Base-by-base conservation (phyloP, 2,329 filamentous ascomycete genomes). In the Ophiostoma populinum region DNA sequence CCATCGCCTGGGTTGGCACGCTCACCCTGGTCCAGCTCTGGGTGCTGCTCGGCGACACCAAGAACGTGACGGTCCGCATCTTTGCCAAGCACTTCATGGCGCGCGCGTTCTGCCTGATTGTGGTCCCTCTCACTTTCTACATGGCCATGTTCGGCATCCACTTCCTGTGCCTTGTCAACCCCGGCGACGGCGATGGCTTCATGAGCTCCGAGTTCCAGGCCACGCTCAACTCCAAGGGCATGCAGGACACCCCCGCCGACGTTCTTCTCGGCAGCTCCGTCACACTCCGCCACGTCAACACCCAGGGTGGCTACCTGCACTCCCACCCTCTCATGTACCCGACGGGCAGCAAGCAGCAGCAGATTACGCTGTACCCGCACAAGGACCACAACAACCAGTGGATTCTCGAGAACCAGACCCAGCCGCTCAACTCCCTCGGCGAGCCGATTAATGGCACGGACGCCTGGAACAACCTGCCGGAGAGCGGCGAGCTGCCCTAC, bases 161-260 rank as follows among this genome's bases (percentile, higher is more conserved):
- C 63, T 98, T 98, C 58, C 47, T 86, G 46, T 92, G 82, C 63
- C 69, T 98, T 27, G 71, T 78, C 40, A 98, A 98, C 59, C 90
- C 90, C 19, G 90, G 90, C 40, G 90, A 98, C 35, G 90, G 90
- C 36, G 90, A 98, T 56, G 90, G 90, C 37, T 98, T 98, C 65
- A 98, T 98, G 90, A 94, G 86, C 52, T 93, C 87, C 37, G 90
- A 98, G 53, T 98, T 98, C 64, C 90, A 98, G 61, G 80, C 90
- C 21, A 95, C 90, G 2, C 65, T 98, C 45, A 98, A 95, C 61
- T 86, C 75, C 49, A 98, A 95, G 65, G 76, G 72, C 35, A 98
- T 98, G 90, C 77, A 83, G 52, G 85, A 92, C 55, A 85, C 92
- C 5, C 79, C 90, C 2, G 90, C 81, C 20, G 86, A 98, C 57